A percentile compares a stretch with the other conserved stretches of the same genome.
Conservation (phyloP, 768 basidiomycete genomes). For the Podaxis mareebaensis region DNA sequence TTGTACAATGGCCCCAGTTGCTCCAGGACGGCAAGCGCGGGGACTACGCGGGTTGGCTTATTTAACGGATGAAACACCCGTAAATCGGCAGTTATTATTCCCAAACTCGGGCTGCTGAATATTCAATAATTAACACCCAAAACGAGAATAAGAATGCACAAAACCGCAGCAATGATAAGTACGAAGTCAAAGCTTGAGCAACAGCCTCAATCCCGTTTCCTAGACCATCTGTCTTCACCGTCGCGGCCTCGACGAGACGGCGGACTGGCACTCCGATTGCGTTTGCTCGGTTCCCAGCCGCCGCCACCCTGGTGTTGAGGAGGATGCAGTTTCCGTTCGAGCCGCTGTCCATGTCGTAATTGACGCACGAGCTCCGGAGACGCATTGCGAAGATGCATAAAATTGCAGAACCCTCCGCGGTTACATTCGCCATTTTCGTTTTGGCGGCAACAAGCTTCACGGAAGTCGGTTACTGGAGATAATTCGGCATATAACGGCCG, state of each 20-base stretch:
- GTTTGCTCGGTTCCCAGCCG: slow-evolving; percentile 82
- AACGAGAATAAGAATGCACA: not conserved
- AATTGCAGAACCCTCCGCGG: slow-evolving; percentile 98
- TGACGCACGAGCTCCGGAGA: slow-evolving; percentile 81
- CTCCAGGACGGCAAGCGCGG: slow-evolving; percentile 40
- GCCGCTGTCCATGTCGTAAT: slow-evolving; percentile 77
- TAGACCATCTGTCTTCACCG: slow-evolving; percentile 80
- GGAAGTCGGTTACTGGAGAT: slow-evolving; percentile 97
- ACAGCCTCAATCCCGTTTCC: slow-evolving; percentile 48
- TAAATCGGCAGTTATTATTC: not conserved
- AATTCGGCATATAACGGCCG: slow-evolving; percentile 96
- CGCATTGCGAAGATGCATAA: slow-evolving; percentile 93
- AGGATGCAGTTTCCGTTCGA: slow-evolving; percentile 80
- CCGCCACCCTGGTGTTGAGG: slow-evolving; percentile 62
- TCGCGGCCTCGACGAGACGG: slow-evolving; percentile 55
- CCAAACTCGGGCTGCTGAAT: not conserved
- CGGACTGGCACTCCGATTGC: slow-evolving; percentile 76
- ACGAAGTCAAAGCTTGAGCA: not conserved
- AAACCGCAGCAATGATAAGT: not conserved
- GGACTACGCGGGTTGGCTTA: slow-evolving; percentile 64
- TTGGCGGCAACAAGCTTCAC: slow-evolving; percentile 97
- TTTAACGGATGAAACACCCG: slow-evolving; percentile 36
- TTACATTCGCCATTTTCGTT: slow-evolving; percentile 99
- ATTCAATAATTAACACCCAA: not conserved
- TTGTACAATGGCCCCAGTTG: slow-evolving; percentile 87